phyloP scores from a whole-genome alignment of 2,329 filamentous ascomycete species.

The Metarhizium guizhouense region DNA sequence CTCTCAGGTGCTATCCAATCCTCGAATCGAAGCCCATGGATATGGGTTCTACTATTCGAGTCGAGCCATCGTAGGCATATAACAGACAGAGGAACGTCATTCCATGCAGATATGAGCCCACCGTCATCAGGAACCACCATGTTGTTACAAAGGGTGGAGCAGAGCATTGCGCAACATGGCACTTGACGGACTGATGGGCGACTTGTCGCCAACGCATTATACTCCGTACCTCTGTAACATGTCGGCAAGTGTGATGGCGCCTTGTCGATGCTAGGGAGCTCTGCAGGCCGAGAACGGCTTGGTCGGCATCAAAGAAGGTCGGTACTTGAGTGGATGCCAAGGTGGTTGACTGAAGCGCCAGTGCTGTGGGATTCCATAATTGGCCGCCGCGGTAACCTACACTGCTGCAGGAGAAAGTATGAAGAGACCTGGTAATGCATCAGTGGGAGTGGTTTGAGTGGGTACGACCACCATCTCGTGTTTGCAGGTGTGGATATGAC shows the following conservation, averaged over 20 bases:
- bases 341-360: not conserved
- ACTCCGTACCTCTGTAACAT: not conserved
- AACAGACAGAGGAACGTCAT: not conserved
- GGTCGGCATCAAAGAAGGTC: not conserved
- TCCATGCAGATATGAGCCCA: not conserved
- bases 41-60: no score
- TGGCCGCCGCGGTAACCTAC: not conserved
- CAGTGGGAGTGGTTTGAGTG: not conserved
- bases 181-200: no score
- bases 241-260: not conserved
- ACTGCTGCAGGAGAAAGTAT: not conserved
- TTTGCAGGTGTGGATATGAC: conserved; percentile 7
- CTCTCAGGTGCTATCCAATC: no score
- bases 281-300: not conserved
- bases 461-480: conserved; percentile 6
- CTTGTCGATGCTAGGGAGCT: not conserved
- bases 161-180: no score
- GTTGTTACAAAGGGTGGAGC: no score
- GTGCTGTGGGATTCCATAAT: not conserved
- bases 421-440: not conserved
- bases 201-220: not conserved
- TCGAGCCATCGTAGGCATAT: no score
- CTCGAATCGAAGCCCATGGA: no score
- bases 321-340: not conserved
- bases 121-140: no score